Base-by-base conservation (phyloP, 768 basidiomycete genomes). In the Boletus pseudo-olivaceus region DNA sequence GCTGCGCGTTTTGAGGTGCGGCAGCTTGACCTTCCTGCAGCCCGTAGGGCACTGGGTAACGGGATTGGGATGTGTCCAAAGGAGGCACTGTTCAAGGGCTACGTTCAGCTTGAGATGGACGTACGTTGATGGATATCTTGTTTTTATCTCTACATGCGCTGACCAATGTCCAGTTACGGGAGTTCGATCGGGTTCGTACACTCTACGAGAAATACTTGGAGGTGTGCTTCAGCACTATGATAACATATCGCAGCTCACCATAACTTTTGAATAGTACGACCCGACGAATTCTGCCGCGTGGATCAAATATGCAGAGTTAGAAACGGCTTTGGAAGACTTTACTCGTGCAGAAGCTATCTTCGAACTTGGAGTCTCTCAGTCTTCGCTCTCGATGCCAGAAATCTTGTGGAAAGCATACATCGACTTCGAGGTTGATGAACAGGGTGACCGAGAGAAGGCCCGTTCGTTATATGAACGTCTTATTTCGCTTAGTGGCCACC, bases 51-150 rank as follows among this genome's bases (percentile, higher is more conserved):
- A 40, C 74, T 99, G 23, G 97, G 97, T 5, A 81, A 86, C 0
- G 89, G 87, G 4, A 91, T 99, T 56, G 97, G 97, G 5, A 88
- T 97, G 87, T 95, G 90, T 64, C 93, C 97, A 0, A 99, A 98
- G 66, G 93, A 96, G 66, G 84, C 87, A 30, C 73, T 99, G 33
- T 97, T 98, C 82, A 94, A 95, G 64, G 90, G 90, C 2, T 99
- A 99, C 67, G 93, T 98, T 56, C 90, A 96, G 60, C 76, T 97
- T 12, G 93, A 96, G 71, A 84, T 94, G 61, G 90, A 94, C 67
- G 90, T 90, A 72, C 30, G 81, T 70, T 11, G 17, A 54, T 50
- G 10, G 11, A 33, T 15, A 8, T 49, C 6, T 20, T 44, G 12
- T 51, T 53, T 33, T 48, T 11, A 4, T 34, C 32, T 49, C 30